Evolutionary conservation across 2,329 filamentous ascomycete species (phyloP).

Genomic region (Grosmannia serpens): DNA sequence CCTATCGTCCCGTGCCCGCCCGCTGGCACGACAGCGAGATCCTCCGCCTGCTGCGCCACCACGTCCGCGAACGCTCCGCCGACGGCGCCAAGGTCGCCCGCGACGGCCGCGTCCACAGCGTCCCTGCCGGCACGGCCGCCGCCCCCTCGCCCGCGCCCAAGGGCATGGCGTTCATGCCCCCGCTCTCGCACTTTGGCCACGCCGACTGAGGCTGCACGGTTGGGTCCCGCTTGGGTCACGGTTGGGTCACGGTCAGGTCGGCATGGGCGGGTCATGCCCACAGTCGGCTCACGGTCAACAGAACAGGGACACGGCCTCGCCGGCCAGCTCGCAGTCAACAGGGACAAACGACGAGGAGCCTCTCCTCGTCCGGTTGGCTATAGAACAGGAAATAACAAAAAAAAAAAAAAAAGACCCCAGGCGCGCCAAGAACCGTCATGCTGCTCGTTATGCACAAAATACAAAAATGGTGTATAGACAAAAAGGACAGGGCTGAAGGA

Average conservation of each 20-base stretch:
- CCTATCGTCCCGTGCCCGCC: conserved; percentile 78
- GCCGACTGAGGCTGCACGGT: no score
- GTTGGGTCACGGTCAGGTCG: no score
- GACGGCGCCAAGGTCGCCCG: conserved; percentile 30
- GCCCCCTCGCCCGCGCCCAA: conserved; percentile 23
- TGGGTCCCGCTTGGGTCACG: no score
- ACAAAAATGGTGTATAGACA: background rate
- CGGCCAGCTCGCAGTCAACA: background rate
- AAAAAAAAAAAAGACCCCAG: conserved; percentile 5
- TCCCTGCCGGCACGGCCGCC: conserved; percentile 37
- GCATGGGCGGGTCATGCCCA: no score
- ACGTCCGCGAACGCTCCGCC: conserved; percentile 64
- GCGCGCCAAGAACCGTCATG: conserved; percentile 4
- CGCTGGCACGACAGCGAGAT: conserved; percentile 81
- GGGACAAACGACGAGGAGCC: conserved; percentile 5
- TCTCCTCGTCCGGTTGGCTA: background rate
- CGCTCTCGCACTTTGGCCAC: conserved; percentile 20
- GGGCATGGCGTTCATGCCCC: conserved; percentile 49
- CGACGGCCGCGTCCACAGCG: conserved; percentile 19
- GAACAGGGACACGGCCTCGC: background rate
- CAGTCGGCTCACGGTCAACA: no score
- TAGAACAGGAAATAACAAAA: background rate
- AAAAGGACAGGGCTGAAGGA: background rate
- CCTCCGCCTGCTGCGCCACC: conserved; percentile 60
- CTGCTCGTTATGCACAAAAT: conserved; percentile 7